These are phyloP conservation scores for Xerocomellus amylosporus DNA, from an alignment of 768 basidiomycete genomes.

Conservation along the genomic window DNA sequence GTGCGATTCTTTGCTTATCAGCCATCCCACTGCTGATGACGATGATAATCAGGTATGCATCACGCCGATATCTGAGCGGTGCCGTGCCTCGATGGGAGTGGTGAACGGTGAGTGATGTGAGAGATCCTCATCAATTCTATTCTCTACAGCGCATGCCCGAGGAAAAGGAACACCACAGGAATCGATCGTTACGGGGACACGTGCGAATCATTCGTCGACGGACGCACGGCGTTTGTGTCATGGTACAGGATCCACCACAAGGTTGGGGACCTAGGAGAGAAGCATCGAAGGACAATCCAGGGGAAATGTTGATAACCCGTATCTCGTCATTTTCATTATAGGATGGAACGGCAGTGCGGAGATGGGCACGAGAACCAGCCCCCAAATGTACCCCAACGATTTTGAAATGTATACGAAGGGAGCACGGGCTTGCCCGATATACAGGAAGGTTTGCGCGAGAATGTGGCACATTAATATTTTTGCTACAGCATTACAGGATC, in stretches of 20 bases:
- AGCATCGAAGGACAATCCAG: conserved; percentile 23
- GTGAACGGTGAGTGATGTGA: conserved; percentile 6
- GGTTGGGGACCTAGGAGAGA: conserved; percentile 23
- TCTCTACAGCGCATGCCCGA: conserved; percentile 8
- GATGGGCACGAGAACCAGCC: conserved; percentile 23
- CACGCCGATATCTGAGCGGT: conserved; percentile 2
- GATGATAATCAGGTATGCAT: conserved; percentile 2
- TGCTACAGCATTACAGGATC: conserved; percentile 20
- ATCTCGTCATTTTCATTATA: conserved; percentile 30
- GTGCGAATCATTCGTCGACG: conserved; percentile 18
- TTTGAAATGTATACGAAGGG: conserved; percentile 14
- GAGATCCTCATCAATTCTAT: conserved; percentile 21
- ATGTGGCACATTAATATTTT: not conserved
- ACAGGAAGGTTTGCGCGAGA: conserved; percentile 18
- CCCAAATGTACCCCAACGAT: conserved; percentile 2
- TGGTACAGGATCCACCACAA: conserved; percentile 28
- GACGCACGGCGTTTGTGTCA: conserved; percentile 19
- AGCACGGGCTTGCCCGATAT: conserved; percentile 5
- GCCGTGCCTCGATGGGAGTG: conserved; percentile 7
- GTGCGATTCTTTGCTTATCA: not conserved
- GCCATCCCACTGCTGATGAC: not conserved
- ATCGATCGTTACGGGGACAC: conserved; percentile 7
- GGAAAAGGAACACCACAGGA: conserved; percentile 5
- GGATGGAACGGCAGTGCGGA: conserved; percentile 23
- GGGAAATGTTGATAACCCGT: conserved; percentile 9